Evolutionary conservation across 164 flowering plant genomes (phyloP).

Genomic region (Amborella trichopoda): DNA sequence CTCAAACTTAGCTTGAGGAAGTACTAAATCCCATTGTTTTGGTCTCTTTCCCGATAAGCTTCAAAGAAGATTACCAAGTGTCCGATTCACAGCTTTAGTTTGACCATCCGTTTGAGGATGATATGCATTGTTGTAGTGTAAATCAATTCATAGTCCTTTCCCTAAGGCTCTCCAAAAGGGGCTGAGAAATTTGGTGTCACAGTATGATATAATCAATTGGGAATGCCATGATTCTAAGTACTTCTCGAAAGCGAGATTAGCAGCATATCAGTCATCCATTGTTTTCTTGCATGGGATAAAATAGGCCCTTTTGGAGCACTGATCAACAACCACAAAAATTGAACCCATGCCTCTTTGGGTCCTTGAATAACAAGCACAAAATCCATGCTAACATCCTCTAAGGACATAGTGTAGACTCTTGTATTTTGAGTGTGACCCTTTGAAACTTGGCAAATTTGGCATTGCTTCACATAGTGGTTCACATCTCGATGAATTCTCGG

Average conservation of each 20-base stretch:
- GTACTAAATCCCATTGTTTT: background rate
- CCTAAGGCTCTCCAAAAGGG: background rate
- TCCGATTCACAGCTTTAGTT: background rate
- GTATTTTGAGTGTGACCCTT: background rate
- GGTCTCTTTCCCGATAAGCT: background rate
- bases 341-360: background rate
- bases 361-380: background rate
- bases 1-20: background rate
- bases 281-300: no score
- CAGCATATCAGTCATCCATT: background rate
- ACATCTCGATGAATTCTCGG: background rate
- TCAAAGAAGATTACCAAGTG: background rate
- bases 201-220: background rate
- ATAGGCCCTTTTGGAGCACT: background rate
- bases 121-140: no score
- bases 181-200: no score
- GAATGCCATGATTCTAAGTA: background rate
- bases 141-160: background rate
- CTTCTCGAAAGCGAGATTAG: background rate
- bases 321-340: background rate
- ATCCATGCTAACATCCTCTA: background rate
- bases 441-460: background rate
- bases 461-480: background rate
- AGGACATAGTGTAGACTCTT: background rate
- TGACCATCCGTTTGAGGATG: no score